phyloP scores from a whole-genome alignment of 1,284 basidiomycete genomes.

The Kwoniella shivajii region DNA sequence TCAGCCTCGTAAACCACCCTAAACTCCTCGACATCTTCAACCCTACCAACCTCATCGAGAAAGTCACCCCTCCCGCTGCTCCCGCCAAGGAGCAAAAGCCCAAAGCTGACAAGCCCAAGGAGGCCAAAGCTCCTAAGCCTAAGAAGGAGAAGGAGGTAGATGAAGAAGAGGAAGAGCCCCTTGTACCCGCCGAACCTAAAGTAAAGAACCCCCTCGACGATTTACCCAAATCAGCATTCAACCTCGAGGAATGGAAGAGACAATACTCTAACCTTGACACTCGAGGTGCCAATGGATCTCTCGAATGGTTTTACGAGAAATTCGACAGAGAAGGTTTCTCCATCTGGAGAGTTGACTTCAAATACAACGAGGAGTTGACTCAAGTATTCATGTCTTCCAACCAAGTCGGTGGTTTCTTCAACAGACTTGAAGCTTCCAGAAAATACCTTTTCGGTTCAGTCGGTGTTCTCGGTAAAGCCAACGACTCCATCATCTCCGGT shows the following conservation, averaged over 20 bases:
- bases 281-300: slow-evolving; percentile 63
- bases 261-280: slow-evolving; percentile 98
- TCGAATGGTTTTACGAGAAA: slow-evolving; percentile 84
- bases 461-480: slow-evolving; percentile 82
- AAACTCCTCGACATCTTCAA: slow-evolving; percentile 66
- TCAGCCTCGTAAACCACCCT: slow-evolving; percentile 74
- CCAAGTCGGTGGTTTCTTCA: slow-evolving; percentile 86
- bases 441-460: slow-evolving; percentile 94
- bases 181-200: slow-evolving; percentile 68
- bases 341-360: slow-evolving; percentile 86
- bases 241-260: slow-evolving; percentile 97
- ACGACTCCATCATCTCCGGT: slow-evolving; percentile 77
- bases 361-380: slow-evolving; percentile 95
- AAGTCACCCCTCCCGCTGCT: slow-evolving; percentile 70
- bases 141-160: slow-evolving; percentile 63
- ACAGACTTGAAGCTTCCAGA: slow-evolving; percentile 90
- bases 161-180: slow-evolving; percentile 66
- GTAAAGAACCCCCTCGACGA: slow-evolving; percentile 91
- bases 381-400: slow-evolving; percentile 86
- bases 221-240: slow-evolving; percentile 87
- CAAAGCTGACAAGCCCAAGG: slow-evolving; percentile 56
- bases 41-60: slow-evolving; percentile 65
- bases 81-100: slow-evolving; percentile 62
- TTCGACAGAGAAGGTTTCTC: slow-evolving; percentile 91
- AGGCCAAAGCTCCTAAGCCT: slow-evolving; percentile 57